Conservation (phyloP, 805 yeast species). For the Cyberlindnera sargentensis region DNA sequence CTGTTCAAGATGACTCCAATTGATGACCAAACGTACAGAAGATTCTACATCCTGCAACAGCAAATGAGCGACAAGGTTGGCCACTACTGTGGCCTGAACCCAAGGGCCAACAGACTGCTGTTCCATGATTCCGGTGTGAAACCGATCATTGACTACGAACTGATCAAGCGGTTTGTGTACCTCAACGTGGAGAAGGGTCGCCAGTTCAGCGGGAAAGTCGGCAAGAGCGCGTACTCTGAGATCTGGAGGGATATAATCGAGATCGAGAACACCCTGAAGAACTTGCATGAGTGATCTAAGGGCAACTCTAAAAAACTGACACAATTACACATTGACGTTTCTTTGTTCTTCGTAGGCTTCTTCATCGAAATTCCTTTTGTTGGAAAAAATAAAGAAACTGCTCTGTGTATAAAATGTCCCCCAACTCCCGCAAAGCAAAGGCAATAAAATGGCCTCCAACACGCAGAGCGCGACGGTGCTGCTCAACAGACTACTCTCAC, state of each 20-base stretch:
- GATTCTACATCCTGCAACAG: conserved; percentile 80
- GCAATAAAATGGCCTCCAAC: conserved; percentile 25
- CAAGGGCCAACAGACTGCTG: conserved; percentile 38
- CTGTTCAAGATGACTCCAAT: conserved; percentile 68
- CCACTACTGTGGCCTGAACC: conserved; percentile 76
- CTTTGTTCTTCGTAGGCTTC: too few species aligned
- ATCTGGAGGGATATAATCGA: conserved; percentile 63
- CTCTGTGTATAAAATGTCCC: too few species aligned
- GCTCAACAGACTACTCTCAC: conserved; percentile 55
- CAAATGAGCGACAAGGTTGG: conserved; percentile 74
- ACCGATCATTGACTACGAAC: conserved; percentile 59
- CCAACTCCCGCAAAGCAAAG: not conserved
- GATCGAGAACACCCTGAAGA: conserved; percentile 36
- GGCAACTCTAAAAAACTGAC: too few species aligned
- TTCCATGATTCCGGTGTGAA: conserved; percentile 37
- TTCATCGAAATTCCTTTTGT: too few species aligned
- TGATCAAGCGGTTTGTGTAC: conserved; percentile 45
- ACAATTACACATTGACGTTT: too few species aligned
- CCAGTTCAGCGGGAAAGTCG: conserved; percentile 47
- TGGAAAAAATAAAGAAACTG: too few species aligned
- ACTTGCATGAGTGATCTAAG: conserved; percentile 3
- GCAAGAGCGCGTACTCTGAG: conserved; percentile 50
- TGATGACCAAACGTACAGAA: conserved; percentile 66
- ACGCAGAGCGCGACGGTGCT: conserved; percentile 44
- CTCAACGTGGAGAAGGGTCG: conserved; percentile 53